phyloP scores from a whole-genome alignment of 331 rosid genomes.

The Spiraea crenata region DNA sequence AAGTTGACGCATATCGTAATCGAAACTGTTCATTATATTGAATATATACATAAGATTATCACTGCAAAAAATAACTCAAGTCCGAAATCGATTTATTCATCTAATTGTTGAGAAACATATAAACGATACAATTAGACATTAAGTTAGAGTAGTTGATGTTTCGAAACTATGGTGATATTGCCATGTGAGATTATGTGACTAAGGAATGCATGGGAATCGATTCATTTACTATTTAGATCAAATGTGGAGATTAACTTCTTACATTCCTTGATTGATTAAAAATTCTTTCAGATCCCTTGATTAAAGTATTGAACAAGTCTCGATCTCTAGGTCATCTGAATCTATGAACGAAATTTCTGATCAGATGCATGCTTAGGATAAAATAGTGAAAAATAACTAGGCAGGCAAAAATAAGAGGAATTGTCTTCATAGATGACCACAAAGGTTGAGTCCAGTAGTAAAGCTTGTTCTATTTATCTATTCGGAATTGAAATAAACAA shows the following conservation, averaged over 20 bases:
- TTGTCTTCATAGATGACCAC: background rate
- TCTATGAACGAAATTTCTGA: background rate
- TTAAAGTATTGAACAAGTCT: background rate
- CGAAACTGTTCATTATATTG: no score
- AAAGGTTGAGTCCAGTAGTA: background rate
- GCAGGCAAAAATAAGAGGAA: background rate
- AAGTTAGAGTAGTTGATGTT: no score
- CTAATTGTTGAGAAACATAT: no score
- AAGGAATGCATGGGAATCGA: background rate
- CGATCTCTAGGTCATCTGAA: background rate
- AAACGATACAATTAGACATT: no score
- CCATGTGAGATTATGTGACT: background rate
- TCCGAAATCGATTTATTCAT: no score
- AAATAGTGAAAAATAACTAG: background rate
- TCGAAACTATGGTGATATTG: background rate
- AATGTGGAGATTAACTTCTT: background rate
- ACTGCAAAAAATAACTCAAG: no score
- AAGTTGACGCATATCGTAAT: no score
- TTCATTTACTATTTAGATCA: background rate
- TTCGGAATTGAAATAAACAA: conserved; percentile 7
- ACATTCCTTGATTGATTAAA: background rate
- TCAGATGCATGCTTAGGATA: background rate
- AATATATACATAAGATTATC: no score
- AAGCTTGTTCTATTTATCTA: background rate
- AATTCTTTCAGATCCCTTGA: background rate